These are phyloP conservation scores for Penicillium digitatum DNA, from an alignment of 2,329 filamentous ascomycete species.

Conservation along the genomic window DNA sequence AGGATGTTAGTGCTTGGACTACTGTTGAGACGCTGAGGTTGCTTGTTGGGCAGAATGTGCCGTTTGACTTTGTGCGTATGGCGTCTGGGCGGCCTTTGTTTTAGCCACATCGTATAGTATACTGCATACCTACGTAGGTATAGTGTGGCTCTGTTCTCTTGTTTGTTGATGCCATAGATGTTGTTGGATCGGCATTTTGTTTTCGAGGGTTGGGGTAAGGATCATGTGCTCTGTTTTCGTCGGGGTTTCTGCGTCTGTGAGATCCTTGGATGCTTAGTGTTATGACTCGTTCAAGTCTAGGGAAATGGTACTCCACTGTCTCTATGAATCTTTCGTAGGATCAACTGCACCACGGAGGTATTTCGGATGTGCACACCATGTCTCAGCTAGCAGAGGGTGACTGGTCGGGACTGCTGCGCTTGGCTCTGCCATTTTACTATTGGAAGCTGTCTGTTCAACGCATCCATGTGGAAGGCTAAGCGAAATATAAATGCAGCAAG, in stretches of 20 bases:
- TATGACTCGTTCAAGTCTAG: neutral
- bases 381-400: neutral
- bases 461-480: neutral
- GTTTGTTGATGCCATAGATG: neutral
- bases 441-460: neutral
- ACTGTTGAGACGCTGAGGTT: constrained; percentile 76
- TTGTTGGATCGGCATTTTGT: neutral
- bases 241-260: neutral
- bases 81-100: constrained; percentile 59
- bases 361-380: neutral
- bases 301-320: neutral
- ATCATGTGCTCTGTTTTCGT: neutral
- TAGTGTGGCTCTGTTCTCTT: neutral
- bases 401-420: neutral
- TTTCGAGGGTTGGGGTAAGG: neutral
- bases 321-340: neutral
- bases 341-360: neutral
- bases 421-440: neutral
- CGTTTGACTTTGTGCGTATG: constrained; percentile 79
- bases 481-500: neutral
- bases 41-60: constrained; percentile 80
- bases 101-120: constrained; percentile 24
- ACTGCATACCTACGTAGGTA: neutral
- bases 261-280: neutral
- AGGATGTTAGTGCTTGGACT: constrained; percentile 77